phyloP scores from a whole-genome alignment of 306 rosid species.

The Quercus agrifolia region DNA sequence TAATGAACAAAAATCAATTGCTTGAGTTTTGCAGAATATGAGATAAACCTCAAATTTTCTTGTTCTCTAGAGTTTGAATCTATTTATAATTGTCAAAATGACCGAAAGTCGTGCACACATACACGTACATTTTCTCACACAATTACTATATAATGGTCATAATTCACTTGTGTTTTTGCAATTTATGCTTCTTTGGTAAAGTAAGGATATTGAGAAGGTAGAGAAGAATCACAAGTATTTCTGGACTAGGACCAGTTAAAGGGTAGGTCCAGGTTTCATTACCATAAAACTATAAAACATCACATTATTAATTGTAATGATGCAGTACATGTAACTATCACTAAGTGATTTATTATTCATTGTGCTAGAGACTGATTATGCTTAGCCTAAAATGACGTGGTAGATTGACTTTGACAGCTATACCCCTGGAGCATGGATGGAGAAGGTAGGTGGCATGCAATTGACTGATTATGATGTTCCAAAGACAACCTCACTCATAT shows the following conservation, averaged over 20 bases:
- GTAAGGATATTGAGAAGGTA: background rate
- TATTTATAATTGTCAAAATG: background rate
- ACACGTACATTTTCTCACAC: background rate
- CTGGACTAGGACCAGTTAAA: background rate
- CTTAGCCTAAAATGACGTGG: conserved; percentile 16
- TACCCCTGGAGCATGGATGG: conserved; percentile 75
- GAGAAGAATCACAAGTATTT: background rate
- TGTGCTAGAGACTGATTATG: conserved; percentile 9
- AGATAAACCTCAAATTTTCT: conserved; percentile 13
- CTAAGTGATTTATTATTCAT: background rate
- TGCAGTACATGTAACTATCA: background rate
- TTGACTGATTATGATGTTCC: conserved; percentile 68
- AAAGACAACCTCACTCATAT: conserved; percentile 56
- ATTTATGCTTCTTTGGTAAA: background rate
- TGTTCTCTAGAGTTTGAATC: background rate
- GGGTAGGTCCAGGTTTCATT: background rate
- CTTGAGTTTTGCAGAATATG: conserved; percentile 6
- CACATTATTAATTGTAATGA: background rate
- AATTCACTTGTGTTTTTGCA: background rate
- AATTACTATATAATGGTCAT: background rate
- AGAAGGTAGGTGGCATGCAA: conserved; percentile 41
- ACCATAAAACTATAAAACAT: background rate
- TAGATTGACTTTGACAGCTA: conserved; percentile 49
- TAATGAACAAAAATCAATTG: background rate
- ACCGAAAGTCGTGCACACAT: background rate